Evolutionary conservation across 345 rosid genomes (phyloP).

Genomic region (Odontarrhena argentea): DNA sequence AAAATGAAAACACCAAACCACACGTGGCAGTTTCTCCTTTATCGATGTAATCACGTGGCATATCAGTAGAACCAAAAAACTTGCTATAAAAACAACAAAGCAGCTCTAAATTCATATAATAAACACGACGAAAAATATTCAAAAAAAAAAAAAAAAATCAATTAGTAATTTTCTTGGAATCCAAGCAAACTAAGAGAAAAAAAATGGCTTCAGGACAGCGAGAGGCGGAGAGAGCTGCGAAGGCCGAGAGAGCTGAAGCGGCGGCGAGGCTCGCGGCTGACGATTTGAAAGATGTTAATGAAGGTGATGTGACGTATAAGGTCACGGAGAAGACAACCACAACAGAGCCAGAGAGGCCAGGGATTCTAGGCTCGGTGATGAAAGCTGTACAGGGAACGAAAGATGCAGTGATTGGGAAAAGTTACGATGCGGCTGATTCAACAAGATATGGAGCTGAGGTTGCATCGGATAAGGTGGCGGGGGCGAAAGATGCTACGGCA

Average conservation of each 20-base stretch:
- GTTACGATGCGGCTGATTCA: constrained; percentile 23
- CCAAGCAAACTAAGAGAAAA: constrained; percentile 20
- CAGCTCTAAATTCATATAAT: constrained; percentile 23
- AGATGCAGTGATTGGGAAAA: constrained; percentile 65
- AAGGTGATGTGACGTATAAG: constrained; percentile 35
- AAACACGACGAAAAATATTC: not conserved
- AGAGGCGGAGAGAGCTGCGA: constrained; percentile 46
- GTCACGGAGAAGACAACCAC: constrained; percentile 37
- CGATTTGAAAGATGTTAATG: constrained; percentile 50
- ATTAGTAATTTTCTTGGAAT: not conserved
- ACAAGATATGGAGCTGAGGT: constrained; percentile 20
- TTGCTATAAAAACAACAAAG: constrained; percentile 28
- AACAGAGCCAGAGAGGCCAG: constrained; percentile 49
- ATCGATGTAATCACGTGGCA: constrained; percentile 34
- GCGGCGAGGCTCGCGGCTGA: constrained; percentile 47
- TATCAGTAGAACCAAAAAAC: constrained; percentile 16
- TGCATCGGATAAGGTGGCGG: constrained; percentile 35
- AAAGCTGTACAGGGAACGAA: constrained; percentile 60
- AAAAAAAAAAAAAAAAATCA: not conserved
- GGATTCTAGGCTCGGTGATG: constrained; percentile 60
- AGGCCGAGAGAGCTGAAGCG: constrained; percentile 48
- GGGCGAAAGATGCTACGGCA: constrained; percentile 31
- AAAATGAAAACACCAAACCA: not conserved
- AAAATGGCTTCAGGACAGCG: constrained; percentile 60
- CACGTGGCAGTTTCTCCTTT: constrained; percentile 23